Percentiles rank a stretch among this genome's conserved stretches.
Conservation (phyloP, 768 basidiomycete genomes). For the Tulasnella sp. region DNA sequence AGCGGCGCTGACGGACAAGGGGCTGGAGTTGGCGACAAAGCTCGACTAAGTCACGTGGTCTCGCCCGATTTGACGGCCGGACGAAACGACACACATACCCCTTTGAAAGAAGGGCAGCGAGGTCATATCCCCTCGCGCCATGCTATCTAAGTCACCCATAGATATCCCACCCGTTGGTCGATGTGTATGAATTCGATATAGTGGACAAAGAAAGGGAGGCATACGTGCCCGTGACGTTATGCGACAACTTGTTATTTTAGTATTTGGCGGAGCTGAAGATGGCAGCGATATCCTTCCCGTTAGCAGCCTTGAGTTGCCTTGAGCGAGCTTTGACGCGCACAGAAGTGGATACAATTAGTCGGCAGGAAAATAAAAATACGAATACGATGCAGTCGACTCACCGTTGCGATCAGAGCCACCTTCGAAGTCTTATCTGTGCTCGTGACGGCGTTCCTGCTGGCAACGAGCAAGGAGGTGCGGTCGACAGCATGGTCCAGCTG, state of each 20-base stretch:
- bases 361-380: constrained; percentile 15
- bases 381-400: constrained; percentile 35
- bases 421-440: constrained; percentile 53
- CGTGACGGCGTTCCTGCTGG: constrained; percentile 32
- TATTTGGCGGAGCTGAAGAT: constrained; percentile 44
- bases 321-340: constrained; percentile 89
- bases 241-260: background rate
- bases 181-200: constrained; percentile 7
- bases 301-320: constrained; percentile 76
- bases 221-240: background rate
- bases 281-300: constrained; percentile 76
- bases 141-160: constrained; percentile 45
- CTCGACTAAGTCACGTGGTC: too few relatives aligned
- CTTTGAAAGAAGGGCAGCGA: constrained; percentile 63
- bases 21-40: too few relatives aligned
- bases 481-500: constrained; percentile 91
- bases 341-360: constrained; percentile 34
- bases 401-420: constrained; percentile 88
- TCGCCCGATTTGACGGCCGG: too few relatives aligned
- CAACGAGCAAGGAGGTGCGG: constrained; percentile 62
- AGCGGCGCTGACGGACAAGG: too few relatives aligned
- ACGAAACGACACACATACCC: too few relatives aligned
- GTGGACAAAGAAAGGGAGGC: too few relatives aligned
- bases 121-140: constrained; percentile 68
- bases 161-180: constrained; percentile 6